These are phyloP conservation scores for Elsinoe ampelina DNA, from an alignment of 2,329 filamentous ascomycete species.

Conservation along the genomic window DNA sequence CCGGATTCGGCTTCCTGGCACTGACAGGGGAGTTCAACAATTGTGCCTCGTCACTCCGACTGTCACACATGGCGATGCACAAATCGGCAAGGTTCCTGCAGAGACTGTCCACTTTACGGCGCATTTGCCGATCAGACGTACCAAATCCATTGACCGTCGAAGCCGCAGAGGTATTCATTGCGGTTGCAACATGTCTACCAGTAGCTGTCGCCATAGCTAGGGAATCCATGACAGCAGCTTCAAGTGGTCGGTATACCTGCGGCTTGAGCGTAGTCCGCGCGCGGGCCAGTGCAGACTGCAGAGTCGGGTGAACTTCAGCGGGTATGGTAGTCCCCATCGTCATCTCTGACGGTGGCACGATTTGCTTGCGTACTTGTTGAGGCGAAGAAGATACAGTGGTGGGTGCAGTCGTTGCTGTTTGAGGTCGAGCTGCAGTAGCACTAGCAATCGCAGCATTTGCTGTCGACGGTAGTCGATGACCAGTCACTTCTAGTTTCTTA, in stretches of 20 bases:
- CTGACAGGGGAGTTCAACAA: not conserved
- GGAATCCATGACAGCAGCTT: constrained; percentile 73
- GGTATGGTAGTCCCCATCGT: constrained; percentile 33
- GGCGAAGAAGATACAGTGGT: constrained; percentile 89
- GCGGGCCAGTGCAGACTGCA: constrained; percentile 73
- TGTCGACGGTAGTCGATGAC: constrained; percentile 66
- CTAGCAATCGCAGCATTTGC: constrained; percentile 71
- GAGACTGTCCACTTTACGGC: constrained; percentile 84
- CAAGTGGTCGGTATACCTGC: constrained; percentile 69
- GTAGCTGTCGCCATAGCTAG: constrained; percentile 69
- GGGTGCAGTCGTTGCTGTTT: constrained; percentile 81
- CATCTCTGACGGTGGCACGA: constrained; percentile 24
- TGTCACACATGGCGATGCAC: constrained; percentile 62
- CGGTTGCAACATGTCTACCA: constrained; percentile 54
- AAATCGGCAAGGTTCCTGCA: constrained; percentile 89
- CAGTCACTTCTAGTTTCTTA: constrained; percentile 77
- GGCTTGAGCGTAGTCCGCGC: constrained; percentile 59
- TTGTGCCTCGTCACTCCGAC: constrained; percentile 2
- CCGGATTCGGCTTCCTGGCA: constrained; percentile 6
- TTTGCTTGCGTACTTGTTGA: constrained; percentile 51
- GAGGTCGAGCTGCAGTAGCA: constrained; percentile 68
- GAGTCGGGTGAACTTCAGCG: constrained; percentile 61
- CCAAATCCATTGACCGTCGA: constrained; percentile 52
- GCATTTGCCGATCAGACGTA: constrained; percentile 70
- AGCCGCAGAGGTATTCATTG: constrained; percentile 51